Evolutionary conservation across 768 basidiomycete genomes (phyloP).

Genomic region (Multifurca ochricompacta): DNA sequence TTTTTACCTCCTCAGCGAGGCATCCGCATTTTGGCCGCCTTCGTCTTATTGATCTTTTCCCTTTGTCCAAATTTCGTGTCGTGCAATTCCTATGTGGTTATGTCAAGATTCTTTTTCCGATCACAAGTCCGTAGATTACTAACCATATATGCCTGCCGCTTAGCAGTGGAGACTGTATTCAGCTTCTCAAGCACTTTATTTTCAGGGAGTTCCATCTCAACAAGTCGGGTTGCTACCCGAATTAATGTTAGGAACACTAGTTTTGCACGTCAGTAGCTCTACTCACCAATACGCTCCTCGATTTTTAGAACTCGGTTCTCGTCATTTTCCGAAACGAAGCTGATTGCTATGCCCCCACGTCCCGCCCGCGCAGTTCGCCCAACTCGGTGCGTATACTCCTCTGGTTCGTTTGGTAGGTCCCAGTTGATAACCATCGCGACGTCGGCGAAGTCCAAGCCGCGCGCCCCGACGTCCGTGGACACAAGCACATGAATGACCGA

Average conservation of each 20-base stretch:
- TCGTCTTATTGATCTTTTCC: constrained; percentile 74
- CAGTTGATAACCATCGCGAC: constrained; percentile 96
- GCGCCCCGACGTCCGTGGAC: constrained; percentile 91
- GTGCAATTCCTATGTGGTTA: constrained; percentile 60
- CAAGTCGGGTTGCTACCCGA: constrained; percentile 47
- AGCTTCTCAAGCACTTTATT: constrained; percentile 74
- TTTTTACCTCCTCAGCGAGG: too few species aligned
- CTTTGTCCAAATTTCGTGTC: constrained; percentile 85
- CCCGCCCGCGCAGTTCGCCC: constrained; percentile 91
- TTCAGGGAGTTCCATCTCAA: constrained; percentile 72
- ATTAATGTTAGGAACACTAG: neutral
- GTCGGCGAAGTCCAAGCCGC: constrained; percentile 93
- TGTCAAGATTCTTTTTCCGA: constrained; percentile 7
- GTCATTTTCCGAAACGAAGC: constrained; percentile 91
- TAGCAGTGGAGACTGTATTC: constrained; percentile 86
- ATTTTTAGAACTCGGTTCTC: constrained; percentile 76
- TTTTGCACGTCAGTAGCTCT: neutral
- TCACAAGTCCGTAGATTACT: constrained; percentile 23
- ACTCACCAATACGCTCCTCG: constrained; percentile 80
- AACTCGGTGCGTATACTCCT: constrained; percentile 95
- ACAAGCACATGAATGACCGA: constrained; percentile 85
- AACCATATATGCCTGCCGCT: constrained; percentile 91
- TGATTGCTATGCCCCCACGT: constrained; percentile 80
- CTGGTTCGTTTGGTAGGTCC: constrained; percentile 85
- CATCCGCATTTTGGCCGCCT: constrained; percentile 28